phyloP scores from a whole-genome alignment of 495 filamentous ascomycete genomes.

The Durotheca rogersii region DNA sequence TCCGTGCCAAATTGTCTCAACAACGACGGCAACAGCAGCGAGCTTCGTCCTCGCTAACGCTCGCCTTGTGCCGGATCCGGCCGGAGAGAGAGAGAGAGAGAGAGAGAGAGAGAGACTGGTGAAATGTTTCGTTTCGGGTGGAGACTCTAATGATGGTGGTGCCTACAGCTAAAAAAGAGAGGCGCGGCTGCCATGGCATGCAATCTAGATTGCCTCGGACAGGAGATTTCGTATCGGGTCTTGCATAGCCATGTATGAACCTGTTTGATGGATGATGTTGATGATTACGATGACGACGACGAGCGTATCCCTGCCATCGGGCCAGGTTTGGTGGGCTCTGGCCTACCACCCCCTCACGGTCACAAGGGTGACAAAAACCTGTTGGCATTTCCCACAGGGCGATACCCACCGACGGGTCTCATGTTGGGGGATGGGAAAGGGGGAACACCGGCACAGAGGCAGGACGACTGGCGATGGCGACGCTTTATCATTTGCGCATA shows the following conservation, averaged over 20 bases:
- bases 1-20: too few species aligned
- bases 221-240: neutral
- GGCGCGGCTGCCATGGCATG: too few species aligned
- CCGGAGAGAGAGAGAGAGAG: too few species aligned
- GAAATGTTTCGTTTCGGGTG: slow-evolving; percentile 5
- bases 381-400: neutral
- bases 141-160: neutral
- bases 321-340: neutral
- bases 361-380: neutral
- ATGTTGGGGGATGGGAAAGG: neutral
- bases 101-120: too few species aligned
- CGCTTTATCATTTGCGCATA: neutral
- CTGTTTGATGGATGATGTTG: neutral
- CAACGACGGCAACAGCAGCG: too few species aligned
- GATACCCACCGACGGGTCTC: neutral
- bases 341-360: neutral
- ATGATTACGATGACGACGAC: neutral
- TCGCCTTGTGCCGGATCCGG: too few species aligned
- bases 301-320: neutral
- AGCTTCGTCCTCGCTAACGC: too few species aligned
- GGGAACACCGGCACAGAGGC: neutral
- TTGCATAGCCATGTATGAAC: neutral
- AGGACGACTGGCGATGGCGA: neutral
- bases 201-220: neutral
- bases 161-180: neutral